Percentiles rank a stretch among this genome's conserved stretches.
phyloP scores from a whole-genome alignment of 257 asterid genomes.

The Handroanthus guayacan region DNA sequence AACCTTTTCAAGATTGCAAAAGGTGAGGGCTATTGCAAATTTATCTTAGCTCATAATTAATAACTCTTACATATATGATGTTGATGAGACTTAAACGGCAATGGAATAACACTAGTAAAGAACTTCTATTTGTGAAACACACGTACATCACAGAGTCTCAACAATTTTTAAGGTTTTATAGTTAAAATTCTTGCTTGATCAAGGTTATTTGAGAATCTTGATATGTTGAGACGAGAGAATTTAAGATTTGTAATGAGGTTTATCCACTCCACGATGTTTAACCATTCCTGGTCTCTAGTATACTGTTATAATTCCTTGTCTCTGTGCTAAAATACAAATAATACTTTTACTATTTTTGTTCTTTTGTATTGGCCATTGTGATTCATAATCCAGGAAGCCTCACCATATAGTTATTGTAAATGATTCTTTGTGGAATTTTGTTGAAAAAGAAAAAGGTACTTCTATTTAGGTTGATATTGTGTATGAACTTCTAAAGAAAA shows the following conservation, averaged over 20 bases:
- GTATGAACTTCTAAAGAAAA: neutral
- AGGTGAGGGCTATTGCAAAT: neutral
- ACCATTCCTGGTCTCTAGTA: too few species aligned
- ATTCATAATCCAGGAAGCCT: neutral
- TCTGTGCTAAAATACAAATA: too few species aligned
- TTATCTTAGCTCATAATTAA: slow-evolving; percentile 4
- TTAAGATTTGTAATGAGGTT: slow-evolving; percentile 9
- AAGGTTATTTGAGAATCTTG: slow-evolving; percentile 3
- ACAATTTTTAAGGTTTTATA: neutral
- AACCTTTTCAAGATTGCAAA: neutral
- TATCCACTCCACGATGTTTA: too few species aligned
- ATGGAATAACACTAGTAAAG: neutral
- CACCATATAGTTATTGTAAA: neutral
- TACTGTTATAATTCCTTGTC: too few species aligned
- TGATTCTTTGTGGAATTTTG: neutral
- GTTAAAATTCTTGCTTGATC: neutral
- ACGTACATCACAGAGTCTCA: neutral
- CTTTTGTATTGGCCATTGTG: neutral
- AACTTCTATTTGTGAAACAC: slow-evolving; percentile 4
- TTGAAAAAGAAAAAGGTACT: neutral
- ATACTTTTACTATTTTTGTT: neutral
- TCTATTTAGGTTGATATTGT: neutral
- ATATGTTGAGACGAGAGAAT: neutral
- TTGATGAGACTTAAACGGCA: slow-evolving; percentile 6
- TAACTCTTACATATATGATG: neutral